These are phyloP conservation scores for Malania oleifera DNA, from an alignment of 164 flowering plant species.

Conservation along the genomic window DNA sequence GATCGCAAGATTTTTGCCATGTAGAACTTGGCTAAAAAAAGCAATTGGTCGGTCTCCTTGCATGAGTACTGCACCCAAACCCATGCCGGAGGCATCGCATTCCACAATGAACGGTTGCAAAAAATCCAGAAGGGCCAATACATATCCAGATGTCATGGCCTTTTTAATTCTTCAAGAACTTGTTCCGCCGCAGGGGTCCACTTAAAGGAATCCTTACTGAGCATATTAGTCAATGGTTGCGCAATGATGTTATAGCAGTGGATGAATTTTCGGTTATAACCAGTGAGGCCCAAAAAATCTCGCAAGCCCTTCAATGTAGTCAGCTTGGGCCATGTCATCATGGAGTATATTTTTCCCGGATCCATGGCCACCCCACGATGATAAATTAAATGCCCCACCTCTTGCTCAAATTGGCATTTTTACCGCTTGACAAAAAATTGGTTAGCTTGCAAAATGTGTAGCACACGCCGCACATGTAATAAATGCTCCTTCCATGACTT, in stretches of 20 bases:
- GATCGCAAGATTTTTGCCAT: neutral
- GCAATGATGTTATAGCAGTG: too few relatives aligned
- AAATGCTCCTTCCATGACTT: too few relatives aligned
- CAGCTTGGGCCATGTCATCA: constrained; percentile 1
- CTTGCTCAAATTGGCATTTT: constrained; percentile 1
- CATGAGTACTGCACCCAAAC: neutral
- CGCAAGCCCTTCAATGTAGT: neutral
- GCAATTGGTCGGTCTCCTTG: neutral
- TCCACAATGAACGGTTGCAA: neutral
- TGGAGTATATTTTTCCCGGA: neutral
- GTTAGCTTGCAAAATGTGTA: too few relatives aligned
- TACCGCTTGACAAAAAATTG: neutral
- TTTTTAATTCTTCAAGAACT: neutral
- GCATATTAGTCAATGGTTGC: too few relatives aligned
- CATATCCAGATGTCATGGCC: neutral
- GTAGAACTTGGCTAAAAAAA: neutral
- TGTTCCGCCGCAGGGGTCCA: too few relatives aligned
- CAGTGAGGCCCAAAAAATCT: neutral
- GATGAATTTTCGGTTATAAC: neutral
- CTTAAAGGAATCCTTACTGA: too few relatives aligned
- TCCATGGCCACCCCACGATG: neutral
- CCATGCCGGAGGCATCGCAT: neutral
- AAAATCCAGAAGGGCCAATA: neutral
- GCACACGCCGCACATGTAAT: too few relatives aligned
- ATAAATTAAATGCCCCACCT: neutral